phyloP scores from a whole-genome alignment of 768 basidiomycete species.

The Mycena albidolilacea region DNA sequence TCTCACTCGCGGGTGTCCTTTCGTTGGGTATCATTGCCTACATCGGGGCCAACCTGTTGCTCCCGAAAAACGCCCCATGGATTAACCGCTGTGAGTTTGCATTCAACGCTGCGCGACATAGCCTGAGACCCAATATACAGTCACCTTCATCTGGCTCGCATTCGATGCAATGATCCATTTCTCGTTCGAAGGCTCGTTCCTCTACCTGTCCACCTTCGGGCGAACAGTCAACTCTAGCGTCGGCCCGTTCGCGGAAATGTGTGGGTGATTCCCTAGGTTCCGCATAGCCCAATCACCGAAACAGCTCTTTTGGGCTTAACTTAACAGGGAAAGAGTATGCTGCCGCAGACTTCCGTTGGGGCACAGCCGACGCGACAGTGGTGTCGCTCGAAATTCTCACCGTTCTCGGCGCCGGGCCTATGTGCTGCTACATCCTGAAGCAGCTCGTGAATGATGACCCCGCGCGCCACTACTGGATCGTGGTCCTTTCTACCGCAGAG shows the following conservation, averaged over 20 bases:
- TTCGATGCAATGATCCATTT: slow-evolving; percentile 89
- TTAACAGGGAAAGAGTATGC: slow-evolving; percentile 85
- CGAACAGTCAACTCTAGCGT: slow-evolving; percentile 77
- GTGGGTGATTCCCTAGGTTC: slow-evolving; percentile 61
- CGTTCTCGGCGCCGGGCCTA: slow-evolving; percentile 81
- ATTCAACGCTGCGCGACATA: not conserved
- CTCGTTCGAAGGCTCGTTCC: slow-evolving; percentile 84
- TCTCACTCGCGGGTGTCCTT: slow-evolving; percentile 74
- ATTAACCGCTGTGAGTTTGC: slow-evolving; percentile 65
- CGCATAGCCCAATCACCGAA: not conserved
- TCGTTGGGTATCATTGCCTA: slow-evolving; percentile 66
- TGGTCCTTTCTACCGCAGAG: slow-evolving; percentile 83
- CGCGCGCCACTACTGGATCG: slow-evolving; percentile 83
- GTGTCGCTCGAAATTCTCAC: slow-evolving; percentile 90
- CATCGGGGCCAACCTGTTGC: slow-evolving; percentile 64
- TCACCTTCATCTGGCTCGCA: slow-evolving; percentile 84
- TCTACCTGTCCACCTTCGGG: slow-evolving; percentile 84
- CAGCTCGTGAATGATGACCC: slow-evolving; percentile 77
- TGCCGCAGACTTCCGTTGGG: slow-evolving; percentile 87
- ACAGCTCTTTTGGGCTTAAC: not conserved
- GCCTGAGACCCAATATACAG: not conserved
- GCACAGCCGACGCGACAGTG: slow-evolving; percentile 80
- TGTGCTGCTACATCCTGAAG: slow-evolving; percentile 80
- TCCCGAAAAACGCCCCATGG: slow-evolving; percentile 75
- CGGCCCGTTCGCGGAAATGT: slow-evolving; percentile 81